Base-by-base conservation (phyloP, 176 grass and related monocot genomes). In the Dactylis glomerata region DNA sequence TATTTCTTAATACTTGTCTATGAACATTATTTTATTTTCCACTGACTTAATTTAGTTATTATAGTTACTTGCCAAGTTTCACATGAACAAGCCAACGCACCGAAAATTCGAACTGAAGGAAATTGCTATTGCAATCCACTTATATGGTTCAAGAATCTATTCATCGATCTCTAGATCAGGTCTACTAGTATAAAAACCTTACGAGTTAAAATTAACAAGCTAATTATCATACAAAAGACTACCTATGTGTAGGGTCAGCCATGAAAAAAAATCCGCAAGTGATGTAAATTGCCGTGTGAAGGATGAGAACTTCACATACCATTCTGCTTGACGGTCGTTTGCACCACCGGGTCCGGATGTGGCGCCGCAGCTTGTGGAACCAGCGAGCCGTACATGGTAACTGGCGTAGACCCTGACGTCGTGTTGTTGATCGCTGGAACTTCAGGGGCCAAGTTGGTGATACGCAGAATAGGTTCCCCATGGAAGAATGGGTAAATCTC, bases 401-500 rank as follows among this genome's bases (percentile, higher is more conserved):
- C 51, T 55, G 51, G 51, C 7, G 51, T 55, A 22, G 51, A 55
- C 7, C 20, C 55, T 5, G n/a, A 1, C 8, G 55, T 26, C 10
- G 55, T 58, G 55, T 58, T 58, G 55, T 58, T 58, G 55, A 26
- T 58, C n/a, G 55, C n/a, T 10, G 55, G 55, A 26, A 58, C 55
- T 24, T 23, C 55, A 58, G 55, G 8, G 55, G n/a, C 55, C n/a
- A 58, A 58, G 22, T 58, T 24, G n/a, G 1, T 11, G 23, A 58
- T 58, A 58, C 52, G 83, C 7, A 56, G 59, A 59, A 86, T 42
- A 2, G 85, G 57, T 36, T 3, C 30, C 1, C 19, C 15, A 37
- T 11, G 10, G 59, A 87, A 87, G 70, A 87, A 87, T 0, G 70
- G 0, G 19, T 87, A 75, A 27, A 32, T 47, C 56, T 86, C 85